Base-by-base conservation (phyloP, 2,329 filamentous ascomycete genomes). In the Penicillium brevicompactum region DNA sequence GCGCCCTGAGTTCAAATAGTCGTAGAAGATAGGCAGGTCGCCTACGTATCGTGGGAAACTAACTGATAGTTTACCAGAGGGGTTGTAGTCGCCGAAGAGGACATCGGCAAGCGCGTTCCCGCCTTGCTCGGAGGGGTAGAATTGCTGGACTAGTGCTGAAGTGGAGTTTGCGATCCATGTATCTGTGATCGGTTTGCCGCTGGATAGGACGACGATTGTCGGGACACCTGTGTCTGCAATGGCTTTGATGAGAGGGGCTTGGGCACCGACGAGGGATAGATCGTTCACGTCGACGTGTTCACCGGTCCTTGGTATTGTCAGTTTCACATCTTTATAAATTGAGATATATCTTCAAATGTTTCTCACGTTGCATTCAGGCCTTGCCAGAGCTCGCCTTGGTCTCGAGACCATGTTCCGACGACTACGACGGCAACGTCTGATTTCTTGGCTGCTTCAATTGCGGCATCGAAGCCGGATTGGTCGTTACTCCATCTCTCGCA, bases 341-440 rank as follows among this genome's bases (percentile, higher is more conserved):
- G 14, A 6, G 38, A 13, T 22, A 18, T 40, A 16, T 37, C 21
- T 42, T 22, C 42, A 31, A 13, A 5, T 21, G 22, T 27, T 30
- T 37, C 62, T 63, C 57, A 73, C 51, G 88, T 91, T 27, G 87
- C 87, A 61, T 91, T 91, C 2, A 90, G 70, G 0, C 86, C 85
- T 53, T 76, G 71, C 88, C 87, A 91, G 3, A 91, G 82, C 69
- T 91, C 84, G 49, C 80, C 76, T 67, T 91, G 88, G 65, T 92
- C 89, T 46, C 88, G 82, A 24, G 84, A 86, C 89, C 88, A 91
- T 8, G 88, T 91, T 31, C 88, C 89, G 1, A 91, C 87, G 0
- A 91, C 78, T 0, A 91, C 87, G 5, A 91, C 81, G 5, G 88
- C 88, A 2, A 91, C 83, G 64, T 91, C 88, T 3, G 88, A 87